Base-by-base conservation (phyloP, 441 rosid genomes). In the Adansonia grandidieri region DNA sequence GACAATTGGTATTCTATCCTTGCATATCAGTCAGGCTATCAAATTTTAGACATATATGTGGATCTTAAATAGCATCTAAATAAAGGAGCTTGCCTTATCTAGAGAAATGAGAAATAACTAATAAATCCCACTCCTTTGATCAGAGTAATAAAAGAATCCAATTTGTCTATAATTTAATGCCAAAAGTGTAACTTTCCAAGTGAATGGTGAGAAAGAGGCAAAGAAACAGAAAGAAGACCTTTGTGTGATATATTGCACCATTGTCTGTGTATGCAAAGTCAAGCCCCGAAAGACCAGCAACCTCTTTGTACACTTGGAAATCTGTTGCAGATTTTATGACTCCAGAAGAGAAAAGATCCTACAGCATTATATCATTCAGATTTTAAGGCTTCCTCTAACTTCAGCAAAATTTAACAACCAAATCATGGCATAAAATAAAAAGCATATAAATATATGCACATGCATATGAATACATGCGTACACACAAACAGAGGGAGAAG, bases 281-380 rank as follows among this genome's bases (percentile, higher is more conserved):
- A 81, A 96, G 91, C 81, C 98, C 99, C n/a, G 99, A 94, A 82
- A 96, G 97, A 84, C 94, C 92, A 78, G 95, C 97, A 77, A 92
- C 87, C 81, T 94, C 98, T 81, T 78, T 88, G 89, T 96, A 96
- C 64, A 96, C 90, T 90, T 94, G 96, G 86, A 96, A 96, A 91
- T 96, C 98, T 60, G 98, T 96, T 0, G 94, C 85, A 76, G 98
- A 94, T 72, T 91, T 91, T 74, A 96, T 90, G 78, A 80, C 77
- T 78, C 99, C 98, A 74, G 93, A 87, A 50, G 91, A 73, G 77
- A 87, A 96, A 75, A 96, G 89, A 87, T 96, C 99, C 98, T 96
- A 96, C 80, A 85, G 79, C 81, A 82, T 61, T 77, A 77, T 78
- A 62, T 69, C 71, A 73, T 65, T 64, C 70, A 84, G 77, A 54